A percentile compares a stretch with the other conserved stretches of the same genome.
phyloP scores from a whole-genome alignment of 495 filamentous ascomycete genomes.

The Margaritispora aquatica region DNA sequence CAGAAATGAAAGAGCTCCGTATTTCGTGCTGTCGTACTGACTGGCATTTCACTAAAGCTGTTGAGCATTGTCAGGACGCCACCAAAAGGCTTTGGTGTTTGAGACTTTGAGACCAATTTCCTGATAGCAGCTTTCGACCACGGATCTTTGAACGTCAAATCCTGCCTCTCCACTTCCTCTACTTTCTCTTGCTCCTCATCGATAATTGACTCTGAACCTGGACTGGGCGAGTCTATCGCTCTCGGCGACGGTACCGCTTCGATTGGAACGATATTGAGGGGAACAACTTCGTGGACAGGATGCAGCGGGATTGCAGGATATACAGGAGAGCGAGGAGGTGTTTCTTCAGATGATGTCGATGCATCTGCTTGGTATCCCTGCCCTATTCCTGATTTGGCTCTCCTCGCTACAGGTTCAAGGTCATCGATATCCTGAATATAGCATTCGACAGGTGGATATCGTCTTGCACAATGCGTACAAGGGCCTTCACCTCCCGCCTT shows the following conservation, averaged over 20 bases:
- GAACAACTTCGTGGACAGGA: too few species aligned
- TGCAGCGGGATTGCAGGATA: too few species aligned
- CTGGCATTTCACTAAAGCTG: slow-evolving; percentile 14
- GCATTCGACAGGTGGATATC: slow-evolving; percentile 11
- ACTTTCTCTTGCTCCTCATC: too few species aligned
- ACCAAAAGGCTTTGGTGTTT: slow-evolving; percentile 2
- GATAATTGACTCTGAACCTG: not conserved
- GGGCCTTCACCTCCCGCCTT: not conserved
- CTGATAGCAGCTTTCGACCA: not conserved
- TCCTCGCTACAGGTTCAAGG: too few species aligned
- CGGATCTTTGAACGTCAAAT: not conserved
- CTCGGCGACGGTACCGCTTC: too few species aligned
- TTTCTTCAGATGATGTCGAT: too few species aligned
- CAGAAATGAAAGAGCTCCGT: slow-evolving; percentile 24
- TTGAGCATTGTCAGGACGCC: slow-evolving; percentile 21
- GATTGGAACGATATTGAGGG: too few species aligned
- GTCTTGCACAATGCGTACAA: slow-evolving; percentile 6
- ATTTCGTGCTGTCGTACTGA: slow-evolving; percentile 17
- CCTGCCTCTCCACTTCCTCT: not conserved
- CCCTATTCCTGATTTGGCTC: not conserved
- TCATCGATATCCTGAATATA: not conserved
- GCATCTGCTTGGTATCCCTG: too few species aligned
- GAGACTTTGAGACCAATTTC: not conserved
- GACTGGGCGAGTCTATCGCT: too few species aligned
- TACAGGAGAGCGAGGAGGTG: too few species aligned